phyloP scores from a whole-genome alignment of 768 basidiomycete genomes.

The Tulasnella calospora region DNA sequence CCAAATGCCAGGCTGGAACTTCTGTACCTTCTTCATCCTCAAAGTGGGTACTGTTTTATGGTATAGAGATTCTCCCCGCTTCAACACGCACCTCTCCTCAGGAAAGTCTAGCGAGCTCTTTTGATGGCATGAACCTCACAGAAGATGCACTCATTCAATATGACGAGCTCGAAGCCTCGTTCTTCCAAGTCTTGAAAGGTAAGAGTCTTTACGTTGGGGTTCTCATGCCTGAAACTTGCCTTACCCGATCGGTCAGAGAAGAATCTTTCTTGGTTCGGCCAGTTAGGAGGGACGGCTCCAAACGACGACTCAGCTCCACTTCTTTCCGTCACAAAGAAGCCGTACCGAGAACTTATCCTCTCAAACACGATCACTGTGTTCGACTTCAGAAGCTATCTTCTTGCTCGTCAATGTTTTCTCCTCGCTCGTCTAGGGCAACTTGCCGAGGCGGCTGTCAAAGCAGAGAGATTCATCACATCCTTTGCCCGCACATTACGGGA shows the following conservation, averaged over 20 bases:
- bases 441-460: constrained; percentile 66
- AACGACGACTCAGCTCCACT: constrained; percentile 78
- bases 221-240: background rate
- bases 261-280: constrained; percentile 89
- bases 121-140: constrained; percentile 80
- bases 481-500: constrained; percentile 74
- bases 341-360: constrained; percentile 83
- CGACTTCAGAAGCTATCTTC: constrained; percentile 87
- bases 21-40: constrained; percentile 91
- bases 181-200: constrained; percentile 47
- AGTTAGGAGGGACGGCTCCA: constrained; percentile 62
- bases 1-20: constrained; percentile 96
- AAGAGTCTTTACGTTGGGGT: background rate
- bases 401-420: constrained; percentile 76
- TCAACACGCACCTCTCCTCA: constrained; percentile 34
- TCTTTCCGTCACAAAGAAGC: constrained; percentile 72
- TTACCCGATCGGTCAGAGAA: constrained; percentile 48
- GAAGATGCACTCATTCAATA: constrained; percentile 89
- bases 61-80: background rate
- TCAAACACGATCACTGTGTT: constrained; percentile 88
- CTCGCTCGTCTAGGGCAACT: constrained; percentile 64
- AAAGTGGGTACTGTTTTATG: constrained; percentile 56
- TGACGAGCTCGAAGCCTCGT: constrained; percentile 83
- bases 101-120: constrained; percentile 92
- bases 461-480: constrained; percentile 64